These are phyloP conservation scores for Mollisiaceae sp. DNA, from an alignment of 2,329 filamentous ascomycete species.

Conservation along the genomic window DNA sequence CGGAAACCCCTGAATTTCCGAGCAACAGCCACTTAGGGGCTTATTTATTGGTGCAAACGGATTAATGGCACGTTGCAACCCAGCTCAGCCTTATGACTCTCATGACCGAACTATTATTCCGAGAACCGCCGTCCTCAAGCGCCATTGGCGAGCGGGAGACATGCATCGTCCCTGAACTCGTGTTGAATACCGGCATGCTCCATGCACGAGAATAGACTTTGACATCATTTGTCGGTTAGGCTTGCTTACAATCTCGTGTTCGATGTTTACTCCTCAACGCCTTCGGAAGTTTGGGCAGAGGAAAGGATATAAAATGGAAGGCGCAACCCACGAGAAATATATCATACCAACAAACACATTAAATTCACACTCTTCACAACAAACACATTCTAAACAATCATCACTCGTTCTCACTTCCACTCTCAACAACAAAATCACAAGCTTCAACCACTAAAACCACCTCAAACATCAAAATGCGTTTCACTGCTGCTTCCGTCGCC, in stretches of 20 bases:
- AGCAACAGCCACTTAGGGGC: slow-evolving; percentile 3
- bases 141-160: slow-evolving; percentile 3
- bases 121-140: slow-evolving; percentile 2
- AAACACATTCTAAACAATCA: background rate
- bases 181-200: slow-evolving; percentile 6
- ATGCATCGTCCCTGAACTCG: background rate
- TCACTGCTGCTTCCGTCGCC: slow-evolving; percentile 10
- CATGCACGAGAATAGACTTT: background rate
- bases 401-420: background rate
- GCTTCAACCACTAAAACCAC: background rate
- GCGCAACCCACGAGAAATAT: background rate
- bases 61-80: slow-evolving; percentile 8
- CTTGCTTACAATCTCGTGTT: slow-evolving; percentile 4
- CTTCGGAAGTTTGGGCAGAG: background rate
- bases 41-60: background rate
- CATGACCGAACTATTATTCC: background rate
- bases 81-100: slow-evolving; percentile 11
- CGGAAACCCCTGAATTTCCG: background rate
- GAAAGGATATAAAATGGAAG: slow-evolving; percentile 5
- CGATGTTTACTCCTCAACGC: slow-evolving; percentile 5
- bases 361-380: background rate
- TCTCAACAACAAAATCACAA: background rate
- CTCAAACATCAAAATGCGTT: slow-evolving; percentile 19
- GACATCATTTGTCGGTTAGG: background rate
- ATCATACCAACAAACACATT: slow-evolving; percentile 1